Base-by-base conservation (phyloP, 2,329 filamentous ascomycete species). In the Pseudomassariella vexata region DNA sequence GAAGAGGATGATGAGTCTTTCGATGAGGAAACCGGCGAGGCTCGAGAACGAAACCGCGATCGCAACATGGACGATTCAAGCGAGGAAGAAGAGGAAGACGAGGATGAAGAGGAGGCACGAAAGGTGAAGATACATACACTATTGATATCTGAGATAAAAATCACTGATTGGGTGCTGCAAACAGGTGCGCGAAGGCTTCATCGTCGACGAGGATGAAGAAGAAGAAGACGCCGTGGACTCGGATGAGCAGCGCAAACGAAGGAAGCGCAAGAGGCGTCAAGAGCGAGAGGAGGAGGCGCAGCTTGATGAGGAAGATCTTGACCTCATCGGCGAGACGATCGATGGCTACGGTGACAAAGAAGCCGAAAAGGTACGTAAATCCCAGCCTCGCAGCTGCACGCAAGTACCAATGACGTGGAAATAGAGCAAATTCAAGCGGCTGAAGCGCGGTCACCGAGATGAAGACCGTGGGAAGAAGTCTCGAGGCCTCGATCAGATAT, bases 301-400 rank as follows among this genome's bases (percentile, higher is more conserved):
- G 38, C 76, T 98, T 7, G 92, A 96, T 47, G 90, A 95, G 46
- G 92, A 98, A 57, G 92, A 98, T 68, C 63, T 98, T 36, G 92
- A 96, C 54, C 70, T 98, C 35, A 95, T 98, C 47, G 89, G 88
- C 31, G 85, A 94, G 55, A 79, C 81, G 43, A 78, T 81, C 43
- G 80, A 81, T 2, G 82, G 80, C 41, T 76, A 76, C 54, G 75
- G 83, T 48, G 75, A 77, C 14, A 79, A 79, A 48, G 66, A 78
- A 19, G 67, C 79, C 28, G 62, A 79, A 41, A 79, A 90, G 73
- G 85, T 88, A 74, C 44, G 68, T 46, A n/a, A 15, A 21, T 12
- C 24, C 25, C 14, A 22, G 29, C 18, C 22, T 19, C 10, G n/a
- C n/a, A n/a, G n/a, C 16, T 17, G 5, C 8, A 15, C 12, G 4